Base-by-base conservation (phyloP, 2,329 filamentous ascomycete genomes). In the Ceratocystiopsis brevicomis region DNA sequence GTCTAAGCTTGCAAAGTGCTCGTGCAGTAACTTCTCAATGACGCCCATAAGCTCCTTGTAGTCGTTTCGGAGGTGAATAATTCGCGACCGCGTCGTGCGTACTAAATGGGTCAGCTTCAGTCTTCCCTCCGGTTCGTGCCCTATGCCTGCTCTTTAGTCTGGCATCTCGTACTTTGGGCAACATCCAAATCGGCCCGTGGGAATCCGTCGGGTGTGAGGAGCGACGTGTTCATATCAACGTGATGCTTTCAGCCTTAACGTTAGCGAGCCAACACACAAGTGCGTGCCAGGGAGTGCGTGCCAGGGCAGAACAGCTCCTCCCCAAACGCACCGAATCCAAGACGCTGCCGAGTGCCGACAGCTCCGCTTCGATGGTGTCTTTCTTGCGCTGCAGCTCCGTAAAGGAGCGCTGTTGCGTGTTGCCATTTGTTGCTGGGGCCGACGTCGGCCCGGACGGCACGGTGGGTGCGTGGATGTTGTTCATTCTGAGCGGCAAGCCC, bases 101-200 rank as follows among this genome's bases (percentile, higher is more conserved):
- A 98, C 84, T 92, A 53, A 14, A 41, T 33, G 41, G 9, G n/a
- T 15, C 25, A 30, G 25, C 25, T 6, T 30, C 25, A 9, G 10
- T 30, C 25, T 30, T 11, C 10, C 25, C 25, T 30, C 25, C 25
- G 8, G 25, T 30, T 30, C 8, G 25, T 30, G 25, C 25, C 25
- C 25, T 30, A 11, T 30, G 25, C 25, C 10, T 30, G 17, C 11
- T 42, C 42, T 30, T 8, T 8, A 9, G 25, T 11, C 25, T 30
- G 25, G 6, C 10, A 10, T 30, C 33, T 44, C 68, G 51, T 75
- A 90, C 85, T 90, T 63, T 95, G 88, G 21, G 90, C 81, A 49
- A 98, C 81, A 59, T 98, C 90, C 50, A 98, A 78, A 60, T 98
- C 90, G 53, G 83, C 79, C 56, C 90, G 75, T 32, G 90, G 90